Evolutionary conservation across 495 filamentous ascomycete genomes (phyloP), one percentile per base, ranked within the genome.

Genomic region (Neurospora sp.): DNA sequence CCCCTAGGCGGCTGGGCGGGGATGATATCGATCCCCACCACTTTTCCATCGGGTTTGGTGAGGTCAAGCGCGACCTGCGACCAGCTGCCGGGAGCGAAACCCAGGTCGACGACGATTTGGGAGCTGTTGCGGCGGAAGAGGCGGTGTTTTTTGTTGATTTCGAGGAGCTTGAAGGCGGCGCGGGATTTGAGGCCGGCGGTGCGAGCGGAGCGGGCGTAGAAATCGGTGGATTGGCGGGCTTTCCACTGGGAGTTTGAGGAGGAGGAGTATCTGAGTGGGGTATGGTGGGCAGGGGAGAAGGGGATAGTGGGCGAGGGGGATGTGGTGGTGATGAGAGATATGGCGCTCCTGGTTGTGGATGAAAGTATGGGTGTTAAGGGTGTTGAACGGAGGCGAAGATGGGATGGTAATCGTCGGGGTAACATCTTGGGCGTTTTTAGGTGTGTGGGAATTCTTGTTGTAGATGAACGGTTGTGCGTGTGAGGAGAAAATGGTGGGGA

Each of bases 41-140:
- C 89, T 31, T 91, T 88, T 0, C 96, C 95, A 59, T 86, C 80
- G 0, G 96, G 95, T 71, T 86, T 82, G 3, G 92, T 96, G 7
- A 88, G 88, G 72, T 91, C 90, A 3, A 92, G 83, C 8, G 96
- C 96, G n/a, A 98, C 94, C 91, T 99, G 94, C 44, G 93, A 97
- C 96, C 96, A 99, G 27, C 89, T 91, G 0, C 96, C 96, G 18
- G 96, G 96, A 6, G 96, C 96, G 83, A 92, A 99, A 37, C 96
- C 96, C 75, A 97, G 84, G 81, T 99, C 96, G 41, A 99, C 90
- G 6, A 99, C 91, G 0, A 94, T 95, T 80, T 97, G 91, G 1
- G 92, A 92, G 23, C 79, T 84, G 46, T 35, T 14, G 20, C 39
- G 74, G 54, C 85, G 87, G 81, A 99, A 98, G 11, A 99, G 81